Evolutionary conservation across 1,139 yeast species (phyloP), one percentile per base, ranked within the genome.

Genomic region (Kazachstania sp.): DNA sequence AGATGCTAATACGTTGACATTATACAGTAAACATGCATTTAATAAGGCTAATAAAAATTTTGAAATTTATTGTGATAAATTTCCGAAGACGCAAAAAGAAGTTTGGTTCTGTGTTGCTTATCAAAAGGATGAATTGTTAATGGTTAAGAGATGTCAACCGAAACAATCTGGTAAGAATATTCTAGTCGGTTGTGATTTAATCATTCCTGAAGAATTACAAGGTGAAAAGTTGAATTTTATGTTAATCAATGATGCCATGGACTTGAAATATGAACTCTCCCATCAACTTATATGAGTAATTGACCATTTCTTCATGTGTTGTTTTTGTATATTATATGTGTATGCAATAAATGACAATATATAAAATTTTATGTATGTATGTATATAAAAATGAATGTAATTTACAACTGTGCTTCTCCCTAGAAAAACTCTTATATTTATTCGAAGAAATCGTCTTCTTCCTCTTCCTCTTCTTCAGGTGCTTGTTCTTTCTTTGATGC

Each of bases 21-120:
- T 86, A 23, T 69, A 64, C 19, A 68, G 86, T 43, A 61, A 60
- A 8, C 94, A 83, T 63, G 69, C 69, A 34, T 80, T 79, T 51
- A 64, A 60, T 20, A 80, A 85, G 12, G 67, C 74, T 48, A 79
- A 74, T 53, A 66, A 69, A 4, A 86, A 80, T 48, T 85, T 78
- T 67, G 78, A 77, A 51, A 78, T 86, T 51, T 79, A 82, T 59
- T 73, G 92, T 51, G 94, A 95, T 3, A 79, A 77, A 55, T 92
- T 86, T 68, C 95, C 95, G 42, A 90, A 92, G 64, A 73, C 83
- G 1, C 99, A 94, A 66, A 83, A 90, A 58, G 98, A 92, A 63
- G 80, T 95, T 0, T 94, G 98, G 98, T 86, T 92, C 64, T 75
- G 83, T 9, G 76, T 90, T 44, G 66, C 83, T 8, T 75, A 79